Base-by-base conservation (phyloP, 1,139 yeast species). In the Yamadazyma songkhlaensis region DNA sequence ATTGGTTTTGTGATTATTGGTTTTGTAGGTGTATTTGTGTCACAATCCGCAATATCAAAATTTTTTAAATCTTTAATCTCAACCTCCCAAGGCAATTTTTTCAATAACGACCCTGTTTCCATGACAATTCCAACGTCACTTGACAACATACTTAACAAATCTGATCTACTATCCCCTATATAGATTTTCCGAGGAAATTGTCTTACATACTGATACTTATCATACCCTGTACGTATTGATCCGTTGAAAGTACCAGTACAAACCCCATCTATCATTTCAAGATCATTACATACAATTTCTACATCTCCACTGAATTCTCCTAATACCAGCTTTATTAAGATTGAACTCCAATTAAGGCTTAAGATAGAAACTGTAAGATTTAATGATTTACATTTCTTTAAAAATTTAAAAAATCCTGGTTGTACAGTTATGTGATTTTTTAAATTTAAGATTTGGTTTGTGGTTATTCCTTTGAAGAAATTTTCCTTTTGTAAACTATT, bases 81-180 rank as follows among this genome's bases (percentile, higher is more conserved):
- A 11, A 40, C 27, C 2, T 39, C 38, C 49, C 50, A 45, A 3
- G 50, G 50, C 7, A 53, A 33, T 9, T 44, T 40, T 4, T 30
- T 35, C 22, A 44, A 14, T 6, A 55, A 45, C 11, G 55, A 44
- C 3, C 62, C 59, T 3, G 64, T 64, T 11, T 59, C 64, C 35
- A 81, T 64, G 0, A 75, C 65, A 4, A 81, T 57, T 0, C 84
- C 86, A 13, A 56, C 44, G 40, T 72, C 72, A 2, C 79, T 76
- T 26, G 64, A 66, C 9, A 77, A 42, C 51, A 82, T 55, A 1
- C 81, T 71, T 27, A 79, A 55, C 11, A 81, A 58, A 56, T 84
- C 92, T 0, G 86, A 79, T 1, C 74, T 49, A 43, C 86, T 79
- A 50, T 84, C 92, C 1, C 92, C 92, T 11, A 81, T 61, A 50